Conservation (phyloP, 805 yeast species). For the Saccharomycopsis olivae region DNA sequence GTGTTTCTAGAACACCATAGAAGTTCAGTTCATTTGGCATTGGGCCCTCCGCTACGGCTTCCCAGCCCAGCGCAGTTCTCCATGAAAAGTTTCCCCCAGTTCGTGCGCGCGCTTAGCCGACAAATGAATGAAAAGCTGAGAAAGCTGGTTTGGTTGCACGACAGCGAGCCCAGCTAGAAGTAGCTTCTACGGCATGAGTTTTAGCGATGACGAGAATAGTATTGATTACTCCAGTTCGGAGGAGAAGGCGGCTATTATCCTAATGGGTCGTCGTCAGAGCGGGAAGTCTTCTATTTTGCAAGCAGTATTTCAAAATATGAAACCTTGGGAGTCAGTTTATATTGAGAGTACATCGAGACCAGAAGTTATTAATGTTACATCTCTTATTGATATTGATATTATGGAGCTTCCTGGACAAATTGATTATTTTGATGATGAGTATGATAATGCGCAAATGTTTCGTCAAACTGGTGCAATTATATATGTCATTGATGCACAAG, state of each 20-base stretch:
- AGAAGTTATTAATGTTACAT: slow-evolving; percentile 71
- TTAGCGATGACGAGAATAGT: too few relatives aligned
- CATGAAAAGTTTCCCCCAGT: too few relatives aligned
- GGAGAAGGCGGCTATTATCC: slow-evolving; percentile 14
- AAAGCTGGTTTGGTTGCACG: too few relatives aligned
- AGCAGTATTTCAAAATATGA: slow-evolving; percentile 94
- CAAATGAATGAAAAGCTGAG: too few relatives aligned
- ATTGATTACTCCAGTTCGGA: too few relatives aligned
- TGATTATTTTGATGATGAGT: slow-evolving; percentile 53
- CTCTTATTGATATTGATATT: slow-evolving; percentile 76
- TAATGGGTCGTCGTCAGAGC: slow-evolving; percentile 33
- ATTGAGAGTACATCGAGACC: slow-evolving; percentile 86
- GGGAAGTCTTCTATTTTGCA: slow-evolving; percentile 95
- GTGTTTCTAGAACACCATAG: slow-evolving; percentile 51
- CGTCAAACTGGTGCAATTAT: slow-evolving; percentile 81
- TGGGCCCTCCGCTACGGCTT: too few relatives aligned
- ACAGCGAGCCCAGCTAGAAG: too few relatives aligned
- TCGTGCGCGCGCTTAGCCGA: too few relatives aligned
- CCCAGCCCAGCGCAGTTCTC: too few relatives aligned
- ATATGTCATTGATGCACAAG: slow-evolving; percentile 91
- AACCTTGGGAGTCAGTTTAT: slow-evolving; percentile 85
- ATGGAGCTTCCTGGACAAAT: slow-evolving; percentile 95
- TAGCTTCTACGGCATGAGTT: too few relatives aligned
- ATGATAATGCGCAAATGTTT: slow-evolving; percentile 69
- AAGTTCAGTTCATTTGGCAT: slow-evolving; percentile 26